Percentiles rank a stretch among this genome's conserved stretches.
These are phyloP conservation scores for Colletotrichum limetticola DNA, from an alignment of 2,329 filamentous ascomycete species.

Conservation along the genomic window DNA sequence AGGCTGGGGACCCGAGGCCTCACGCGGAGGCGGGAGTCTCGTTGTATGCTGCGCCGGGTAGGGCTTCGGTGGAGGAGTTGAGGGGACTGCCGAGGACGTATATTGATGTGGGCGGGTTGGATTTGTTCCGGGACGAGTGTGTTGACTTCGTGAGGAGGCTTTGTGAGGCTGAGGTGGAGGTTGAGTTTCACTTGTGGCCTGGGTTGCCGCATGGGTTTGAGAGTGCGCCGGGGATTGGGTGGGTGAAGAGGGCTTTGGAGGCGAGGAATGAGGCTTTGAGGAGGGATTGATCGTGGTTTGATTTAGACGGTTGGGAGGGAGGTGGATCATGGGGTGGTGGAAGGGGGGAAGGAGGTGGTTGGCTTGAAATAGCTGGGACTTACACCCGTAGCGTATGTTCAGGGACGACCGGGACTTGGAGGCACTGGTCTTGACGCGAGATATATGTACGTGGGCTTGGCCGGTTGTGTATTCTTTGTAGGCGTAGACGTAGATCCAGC, in stretches of 20 bases:
- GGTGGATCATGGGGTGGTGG: too few relatives aligned
- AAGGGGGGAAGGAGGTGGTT: too few relatives aligned
- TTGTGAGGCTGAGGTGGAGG: constrained; percentile 43
- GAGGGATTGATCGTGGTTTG: not conserved
- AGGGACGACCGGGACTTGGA: too few relatives aligned
- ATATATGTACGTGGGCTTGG: too few relatives aligned
- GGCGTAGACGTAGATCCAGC: too few relatives aligned
- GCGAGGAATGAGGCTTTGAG: constrained; percentile 36
- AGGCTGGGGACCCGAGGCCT: constrained; percentile 26
- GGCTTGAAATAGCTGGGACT: too few relatives aligned
- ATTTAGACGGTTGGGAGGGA: not conserved
- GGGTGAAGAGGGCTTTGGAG: constrained; percentile 39
- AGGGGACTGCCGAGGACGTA: constrained; percentile 48
- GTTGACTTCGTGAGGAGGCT: constrained; percentile 46
- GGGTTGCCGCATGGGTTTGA: constrained; percentile 54
- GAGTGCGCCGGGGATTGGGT: constrained; percentile 14
- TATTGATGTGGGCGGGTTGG: constrained; percentile 50
- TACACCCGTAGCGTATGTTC: too few relatives aligned
- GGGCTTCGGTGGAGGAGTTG: constrained; percentile 36
- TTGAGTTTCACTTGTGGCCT: constrained; percentile 53
- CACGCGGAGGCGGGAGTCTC: constrained; percentile 27
- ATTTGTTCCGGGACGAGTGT: constrained; percentile 51
- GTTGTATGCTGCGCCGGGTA: constrained; percentile 39
- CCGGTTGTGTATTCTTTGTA: too few relatives aligned
- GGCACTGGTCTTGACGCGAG: too few relatives aligned